These are phyloP conservation scores for Trichoderma sp. DNA, from an alignment of 2,329 filamentous ascomycete genomes.

Conservation along the genomic window DNA sequence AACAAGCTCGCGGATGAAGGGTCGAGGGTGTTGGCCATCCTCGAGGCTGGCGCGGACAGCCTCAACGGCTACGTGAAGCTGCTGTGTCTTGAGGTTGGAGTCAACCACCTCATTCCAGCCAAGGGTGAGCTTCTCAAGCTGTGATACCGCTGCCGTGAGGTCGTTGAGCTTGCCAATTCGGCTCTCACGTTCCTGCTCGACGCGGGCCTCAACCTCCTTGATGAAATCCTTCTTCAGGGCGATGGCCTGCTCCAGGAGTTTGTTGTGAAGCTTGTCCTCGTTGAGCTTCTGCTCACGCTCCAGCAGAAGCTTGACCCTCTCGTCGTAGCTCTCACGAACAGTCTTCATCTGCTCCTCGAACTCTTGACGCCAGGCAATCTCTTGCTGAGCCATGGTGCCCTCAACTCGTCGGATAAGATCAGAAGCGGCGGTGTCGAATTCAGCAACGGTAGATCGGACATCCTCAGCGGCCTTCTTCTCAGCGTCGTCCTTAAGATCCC, in stretches of 20 bases:
- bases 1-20: slow-evolving; percentile 89
- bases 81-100: slow-evolving; percentile 86
- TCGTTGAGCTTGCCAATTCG: slow-evolving; percentile 82
- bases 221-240: slow-evolving; percentile 83
- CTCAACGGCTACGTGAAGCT: slow-evolving; percentile 93
- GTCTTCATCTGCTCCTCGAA: slow-evolving; percentile 82
- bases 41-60: slow-evolving; percentile 82
- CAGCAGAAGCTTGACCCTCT: slow-evolving; percentile 74
- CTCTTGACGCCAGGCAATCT: slow-evolving; percentile 79
- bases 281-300: slow-evolving; percentile 75
- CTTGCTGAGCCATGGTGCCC: slow-evolving; percentile 74
- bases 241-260: slow-evolving; percentile 86
- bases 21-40: slow-evolving; percentile 65
- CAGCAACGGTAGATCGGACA: slow-evolving; percentile 65
- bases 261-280: slow-evolving; percentile 79
- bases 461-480: slow-evolving; percentile 70
- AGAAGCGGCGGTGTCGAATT: slow-evolving; percentile 83
- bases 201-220: slow-evolving; percentile 70
- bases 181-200: slow-evolving; percentile 84
- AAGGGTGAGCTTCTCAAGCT: slow-evolving; percentile 81
- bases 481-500: slow-evolving; percentile 65
- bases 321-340: slow-evolving; percentile 72
- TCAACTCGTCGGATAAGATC: slow-evolving; percentile 89
- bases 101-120: slow-evolving; percentile 92
- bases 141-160: slow-evolving; percentile 71